Conservation (phyloP, 1,284 basidiomycete genomes). For the Pholiota adiposa region DNA sequence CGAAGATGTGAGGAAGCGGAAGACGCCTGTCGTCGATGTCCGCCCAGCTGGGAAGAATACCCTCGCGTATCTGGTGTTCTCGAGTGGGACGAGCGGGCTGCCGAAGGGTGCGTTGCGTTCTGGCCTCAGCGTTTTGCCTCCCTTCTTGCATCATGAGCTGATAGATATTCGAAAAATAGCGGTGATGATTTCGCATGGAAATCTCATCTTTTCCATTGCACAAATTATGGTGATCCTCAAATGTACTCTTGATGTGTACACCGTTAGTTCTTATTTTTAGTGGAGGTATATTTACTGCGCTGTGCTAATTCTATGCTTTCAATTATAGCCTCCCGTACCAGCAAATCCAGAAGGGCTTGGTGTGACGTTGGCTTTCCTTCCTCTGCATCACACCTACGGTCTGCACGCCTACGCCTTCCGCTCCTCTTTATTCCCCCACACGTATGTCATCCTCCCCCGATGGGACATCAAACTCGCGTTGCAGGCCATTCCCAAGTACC, state of each 20-base stretch:
- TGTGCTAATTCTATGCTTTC: background rate
- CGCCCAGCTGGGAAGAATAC: slow-evolving; percentile 57
- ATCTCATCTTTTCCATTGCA: slow-evolving; percentile 53
- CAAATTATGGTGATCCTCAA: slow-evolving; percentile 43
- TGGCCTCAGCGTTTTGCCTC: no score
- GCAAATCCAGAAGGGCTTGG: slow-evolving; percentile 47
- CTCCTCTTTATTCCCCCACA: slow-evolving; percentile 45
- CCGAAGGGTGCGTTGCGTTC: slow-evolving; percentile 62
- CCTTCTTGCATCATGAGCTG: background rate
- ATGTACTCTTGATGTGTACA: slow-evolving; percentile 33
- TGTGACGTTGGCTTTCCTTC: slow-evolving; percentile 59
- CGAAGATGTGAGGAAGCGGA: slow-evolving; percentile 38
- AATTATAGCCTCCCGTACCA: slow-evolving; percentile 42
- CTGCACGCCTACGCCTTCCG: slow-evolving; percentile 59
- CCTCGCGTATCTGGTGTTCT: slow-evolving; percentile 74
- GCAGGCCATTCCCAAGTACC: slow-evolving; percentile 41
- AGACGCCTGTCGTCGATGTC: slow-evolving; percentile 44
- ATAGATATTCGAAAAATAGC: slow-evolving; percentile 42
- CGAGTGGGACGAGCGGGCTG: slow-evolving; percentile 77
- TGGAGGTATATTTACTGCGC: background rate
- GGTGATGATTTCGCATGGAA: slow-evolving; percentile 78
- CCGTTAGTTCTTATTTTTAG: slow-evolving; percentile 32
- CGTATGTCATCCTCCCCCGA: slow-evolving; percentile 56
- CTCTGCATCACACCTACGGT: slow-evolving; percentile 73
- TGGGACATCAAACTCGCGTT: slow-evolving; percentile 61